Evolutionary conservation across 2,329 filamentous ascomycete genomes (phyloP).

Genomic region (Monilinia fructicola): DNA sequence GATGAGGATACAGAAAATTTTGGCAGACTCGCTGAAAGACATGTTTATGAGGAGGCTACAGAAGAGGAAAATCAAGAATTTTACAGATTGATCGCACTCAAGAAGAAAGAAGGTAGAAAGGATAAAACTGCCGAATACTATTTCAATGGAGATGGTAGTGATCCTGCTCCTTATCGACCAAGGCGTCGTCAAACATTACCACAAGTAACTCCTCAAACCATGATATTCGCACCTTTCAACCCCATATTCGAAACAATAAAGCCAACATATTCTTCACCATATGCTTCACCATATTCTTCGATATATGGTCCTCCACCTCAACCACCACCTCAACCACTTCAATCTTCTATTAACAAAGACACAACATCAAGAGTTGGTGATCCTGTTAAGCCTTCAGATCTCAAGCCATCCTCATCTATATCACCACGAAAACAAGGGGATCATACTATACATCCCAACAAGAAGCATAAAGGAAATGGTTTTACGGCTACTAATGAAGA

Average conservation of each 20-base stretch:
- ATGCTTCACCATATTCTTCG: conserved; percentile 21
- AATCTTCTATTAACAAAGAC: conserved; percentile 10
- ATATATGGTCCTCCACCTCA: conserved; percentile 28
- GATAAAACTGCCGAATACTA: conserved; percentile 53
- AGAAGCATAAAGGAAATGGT: conserved; percentile 35
- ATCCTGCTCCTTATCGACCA: conserved; percentile 30
- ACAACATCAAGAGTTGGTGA: conserved; percentile 5
- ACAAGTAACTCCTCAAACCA: not conserved
- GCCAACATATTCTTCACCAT: conserved; percentile 27
- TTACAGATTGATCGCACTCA: conserved; percentile 50
- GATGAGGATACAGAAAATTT: conserved; percentile 55
- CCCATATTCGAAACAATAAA: conserved; percentile 26
- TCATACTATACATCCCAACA: conserved; percentile 31
- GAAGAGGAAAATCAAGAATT: conserved; percentile 53
- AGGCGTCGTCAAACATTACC: conserved; percentile 21
- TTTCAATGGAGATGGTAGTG: conserved; percentile 46
- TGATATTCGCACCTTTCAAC: conserved; percentile 12
- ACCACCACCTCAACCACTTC: conserved; percentile 12
- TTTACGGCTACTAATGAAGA: conserved; percentile 29
- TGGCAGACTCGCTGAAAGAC: conserved; percentile 56
- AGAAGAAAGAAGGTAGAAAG: conserved; percentile 58
- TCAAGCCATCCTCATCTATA: conserved; percentile 19
- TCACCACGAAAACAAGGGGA: conserved; percentile 29
- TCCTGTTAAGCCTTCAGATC: conserved; percentile 4
- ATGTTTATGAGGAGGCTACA: conserved; percentile 56